Conservation (phyloP, 495 filamentous ascomycete genomes). For the Penicillium steckii region DNA sequence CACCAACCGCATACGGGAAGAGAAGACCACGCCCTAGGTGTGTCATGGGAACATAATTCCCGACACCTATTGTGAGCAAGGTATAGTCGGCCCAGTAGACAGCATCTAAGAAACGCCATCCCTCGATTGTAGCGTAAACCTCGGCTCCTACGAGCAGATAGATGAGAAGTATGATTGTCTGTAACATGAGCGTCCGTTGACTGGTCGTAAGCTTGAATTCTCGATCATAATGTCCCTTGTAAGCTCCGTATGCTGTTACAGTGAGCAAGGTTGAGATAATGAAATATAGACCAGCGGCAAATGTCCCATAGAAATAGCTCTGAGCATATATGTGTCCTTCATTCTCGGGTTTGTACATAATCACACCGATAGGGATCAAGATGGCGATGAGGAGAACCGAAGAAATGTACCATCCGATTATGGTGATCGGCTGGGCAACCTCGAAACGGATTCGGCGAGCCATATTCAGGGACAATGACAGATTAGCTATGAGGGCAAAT, state of each 20-base stretch:
- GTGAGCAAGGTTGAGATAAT: constrained; percentile 69
- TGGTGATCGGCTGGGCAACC: constrained; percentile 64
- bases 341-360: constrained; percentile 21
- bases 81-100: constrained; percentile 86
- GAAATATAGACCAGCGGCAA: constrained; percentile 75
- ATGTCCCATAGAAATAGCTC: constrained; percentile 78
- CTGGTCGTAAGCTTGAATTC: constrained; percentile 70
- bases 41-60: constrained; percentile 62
- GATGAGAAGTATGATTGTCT: constrained; percentile 74
- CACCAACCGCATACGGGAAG: constrained; percentile 77
- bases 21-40: constrained; percentile 65
- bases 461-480: constrained; percentile 70
- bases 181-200: constrained; percentile 84
- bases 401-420: constrained; percentile 64
- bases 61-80: constrained; percentile 80
- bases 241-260: constrained; percentile 66
- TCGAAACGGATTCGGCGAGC: constrained; percentile 60
- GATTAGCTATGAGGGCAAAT: constrained; percentile 69
- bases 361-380: constrained; percentile 43
- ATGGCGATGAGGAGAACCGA: constrained; percentile 63
- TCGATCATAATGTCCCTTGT: constrained; percentile 59
- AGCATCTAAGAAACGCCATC: constrained; percentile 75
- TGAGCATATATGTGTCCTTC: constrained; percentile 44
- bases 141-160: constrained; percentile 75
- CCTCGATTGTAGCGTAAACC: constrained; percentile 70